These are phyloP conservation scores for Silene latifolia DNA, from an alignment of 148 eudicot genomes.

Conservation along the genomic window DNA sequence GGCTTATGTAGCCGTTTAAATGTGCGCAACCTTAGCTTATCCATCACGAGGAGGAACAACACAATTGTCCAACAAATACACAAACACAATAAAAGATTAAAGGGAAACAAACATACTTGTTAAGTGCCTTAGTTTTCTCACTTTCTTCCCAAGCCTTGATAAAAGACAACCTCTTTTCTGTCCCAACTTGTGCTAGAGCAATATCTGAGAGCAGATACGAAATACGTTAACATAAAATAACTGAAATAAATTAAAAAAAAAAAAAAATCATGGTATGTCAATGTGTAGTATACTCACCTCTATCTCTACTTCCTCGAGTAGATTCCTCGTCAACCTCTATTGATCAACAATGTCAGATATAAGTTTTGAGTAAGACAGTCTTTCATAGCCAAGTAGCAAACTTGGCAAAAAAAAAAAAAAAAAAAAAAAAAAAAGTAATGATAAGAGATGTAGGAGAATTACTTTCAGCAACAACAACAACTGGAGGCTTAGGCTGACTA, in stretches of 20 bases:
- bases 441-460: not conserved
- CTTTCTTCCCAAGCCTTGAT: constrained; percentile 96
- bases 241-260: not conserved
- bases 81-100: not conserved
- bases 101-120: constrained; percentile 22
- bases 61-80: not conserved
- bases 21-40: too few species aligned
- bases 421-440: not conserved
- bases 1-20: too few species aligned
- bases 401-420: not conserved
- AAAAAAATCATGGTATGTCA: not conserved
- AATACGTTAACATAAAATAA: not conserved
- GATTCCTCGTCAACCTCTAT: constrained; percentile 22
- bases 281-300: constrained; percentile 20
- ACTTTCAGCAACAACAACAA: constrained; percentile 13
- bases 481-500: not conserved
- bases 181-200: constrained; percentile 57
- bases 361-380: not conserved
- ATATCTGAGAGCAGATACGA: constrained; percentile 38
- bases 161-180: constrained; percentile 67
- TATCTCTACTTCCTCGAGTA: constrained; percentile 21
- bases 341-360: not conserved
- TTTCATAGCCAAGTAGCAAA: not conserved
- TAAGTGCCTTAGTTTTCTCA: constrained; percentile 50
- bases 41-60: too few species aligned